Evolutionary conservation across 306 rosid species (phyloP).

Genomic region (Cucumis sativus): DNA sequence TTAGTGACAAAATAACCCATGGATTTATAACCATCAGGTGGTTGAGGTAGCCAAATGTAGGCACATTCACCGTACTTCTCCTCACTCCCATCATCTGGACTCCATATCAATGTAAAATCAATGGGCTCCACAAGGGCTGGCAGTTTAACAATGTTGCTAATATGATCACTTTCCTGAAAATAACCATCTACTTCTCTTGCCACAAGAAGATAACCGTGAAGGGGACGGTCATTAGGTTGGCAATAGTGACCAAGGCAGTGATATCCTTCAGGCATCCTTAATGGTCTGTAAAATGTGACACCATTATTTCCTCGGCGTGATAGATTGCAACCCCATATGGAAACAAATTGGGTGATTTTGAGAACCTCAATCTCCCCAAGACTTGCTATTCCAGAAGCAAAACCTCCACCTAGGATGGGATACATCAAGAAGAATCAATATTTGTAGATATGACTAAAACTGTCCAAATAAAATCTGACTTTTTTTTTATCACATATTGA

Average conservation of each 20-base stretch:
- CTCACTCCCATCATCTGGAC: conserved; percentile 38
- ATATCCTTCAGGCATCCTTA: conserved; percentile 56
- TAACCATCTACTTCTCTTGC: conserved; percentile 39
- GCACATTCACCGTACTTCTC: conserved; percentile 25
- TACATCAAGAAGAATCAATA: background rate
- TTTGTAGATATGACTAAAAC: background rate
- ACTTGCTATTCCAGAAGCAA: conserved; percentile 57
- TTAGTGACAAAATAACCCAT: conserved; percentile 63
- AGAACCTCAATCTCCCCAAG: conserved; percentile 70
- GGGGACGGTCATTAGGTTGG: conserved; percentile 44
- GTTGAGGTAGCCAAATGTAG: conserved; percentile 74
- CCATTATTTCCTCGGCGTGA: conserved; percentile 26
- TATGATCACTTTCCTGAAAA: conserved; percentile 16
- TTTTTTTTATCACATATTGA: background rate
- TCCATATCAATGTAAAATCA: conserved; percentile 55
- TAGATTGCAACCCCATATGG: conserved; percentile 41
- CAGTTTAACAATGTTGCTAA: conserved; percentile 11
- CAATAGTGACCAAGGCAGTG: conserved; percentile 70
- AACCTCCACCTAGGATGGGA: conserved; percentile 37
- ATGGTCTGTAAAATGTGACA: conserved; percentile 57
- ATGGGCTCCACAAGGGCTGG: conserved; percentile 54
- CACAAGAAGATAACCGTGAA: conserved; percentile 59
- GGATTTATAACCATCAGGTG: conserved; percentile 67
- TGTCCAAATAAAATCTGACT: background rate
- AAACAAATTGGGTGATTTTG: conserved; percentile 42